Evolutionary conservation across 2,329 filamentous ascomycete genomes (phyloP), one percentile per base, ranked within the genome.

Genomic region (Aspergillus puulaauensis): DNA sequence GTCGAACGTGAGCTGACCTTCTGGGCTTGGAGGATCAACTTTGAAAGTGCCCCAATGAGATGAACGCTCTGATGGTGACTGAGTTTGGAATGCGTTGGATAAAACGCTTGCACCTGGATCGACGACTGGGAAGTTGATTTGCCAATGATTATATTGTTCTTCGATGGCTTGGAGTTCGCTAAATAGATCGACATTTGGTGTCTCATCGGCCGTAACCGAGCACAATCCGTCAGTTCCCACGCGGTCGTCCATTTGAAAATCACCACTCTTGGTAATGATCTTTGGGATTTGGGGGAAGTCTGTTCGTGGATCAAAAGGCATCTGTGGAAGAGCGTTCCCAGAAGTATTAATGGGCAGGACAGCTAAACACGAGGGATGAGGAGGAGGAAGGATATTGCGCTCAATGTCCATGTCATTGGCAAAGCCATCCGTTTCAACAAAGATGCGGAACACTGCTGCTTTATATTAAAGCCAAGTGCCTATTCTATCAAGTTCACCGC

Each of bases 401-500:
- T 57, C 52, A 48, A 56, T 51, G 21, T 33, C 27, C 27, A 57
- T 31, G 33, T 52, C 44, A 50, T 54, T 39, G 40, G 57, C 51
- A 47, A 40, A 58, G 43, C 43, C 53, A 44, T 57, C 51, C n/a
- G 61, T 45, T 47, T 48, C 51, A 51, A 52, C 47, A 37, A 61
- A 57, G 40, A 62, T 51, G 50, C 57, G 58, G 54, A 62, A 47
- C 58, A 63, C 66, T 49, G 61, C 54, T 49, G 61, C 54, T 62
- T 65, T 65, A 64, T 63, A 56, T 57, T 55, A 41, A 54, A 40
- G 46, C 47, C 55, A 53, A 53, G 49, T 37, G 41, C 23, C 57
- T n/a, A 52, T 59, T 14, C 49, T 55, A 40, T 60, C 56, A 24
- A 57, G 40, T 57, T 70, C 69, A 72, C 69, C 70, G 69, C 67